Percentiles rank a stretch among this genome's conserved stretches.
Conservation (phyloP, 129 eudicot species). For the Smallanthus sonchifolius region DNA sequence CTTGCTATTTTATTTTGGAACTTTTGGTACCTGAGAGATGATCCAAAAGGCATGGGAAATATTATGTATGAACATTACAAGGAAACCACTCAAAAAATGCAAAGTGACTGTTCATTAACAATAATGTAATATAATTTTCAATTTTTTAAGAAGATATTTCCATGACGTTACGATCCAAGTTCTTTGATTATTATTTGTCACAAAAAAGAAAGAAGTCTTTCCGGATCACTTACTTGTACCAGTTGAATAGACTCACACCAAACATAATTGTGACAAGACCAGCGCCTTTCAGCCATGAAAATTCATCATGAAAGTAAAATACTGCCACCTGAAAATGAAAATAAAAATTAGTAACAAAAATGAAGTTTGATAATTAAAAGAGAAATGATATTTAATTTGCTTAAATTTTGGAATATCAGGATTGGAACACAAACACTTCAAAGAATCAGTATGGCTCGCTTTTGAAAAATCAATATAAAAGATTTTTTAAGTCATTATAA, state of each 20-base stretch:
- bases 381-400: background rate
- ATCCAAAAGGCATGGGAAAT: background rate
- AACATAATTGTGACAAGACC: slow-evolving; percentile 77
- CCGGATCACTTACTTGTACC: slow-evolving; percentile 88
- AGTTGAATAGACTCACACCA: slow-evolving; percentile 91
- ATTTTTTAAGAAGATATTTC: background rate
- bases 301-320: slow-evolving; percentile 90
- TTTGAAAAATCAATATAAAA: background rate
- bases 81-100: background rate
- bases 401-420: background rate
- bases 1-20: slow-evolving; percentile 48
- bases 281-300: slow-evolving; percentile 83
- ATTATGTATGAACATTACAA: background rate
- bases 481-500: background rate
- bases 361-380: background rate
- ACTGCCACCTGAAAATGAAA: slow-evolving; percentile 80
- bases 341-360: slow-evolving; percentile 1
- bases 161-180: background rate
- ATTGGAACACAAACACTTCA: background rate
- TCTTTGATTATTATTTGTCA: background rate
- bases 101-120: background rate
- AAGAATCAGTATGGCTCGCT: background rate
- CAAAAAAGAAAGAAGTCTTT: background rate
- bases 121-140: background rate
- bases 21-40: slow-evolving; percentile 55